A percentile compares a stretch with the other conserved stretches of the same genome.
Conservation (phyloP, 768 basidiomycete genomes). For the Gautieria morchelliformis region DNA sequence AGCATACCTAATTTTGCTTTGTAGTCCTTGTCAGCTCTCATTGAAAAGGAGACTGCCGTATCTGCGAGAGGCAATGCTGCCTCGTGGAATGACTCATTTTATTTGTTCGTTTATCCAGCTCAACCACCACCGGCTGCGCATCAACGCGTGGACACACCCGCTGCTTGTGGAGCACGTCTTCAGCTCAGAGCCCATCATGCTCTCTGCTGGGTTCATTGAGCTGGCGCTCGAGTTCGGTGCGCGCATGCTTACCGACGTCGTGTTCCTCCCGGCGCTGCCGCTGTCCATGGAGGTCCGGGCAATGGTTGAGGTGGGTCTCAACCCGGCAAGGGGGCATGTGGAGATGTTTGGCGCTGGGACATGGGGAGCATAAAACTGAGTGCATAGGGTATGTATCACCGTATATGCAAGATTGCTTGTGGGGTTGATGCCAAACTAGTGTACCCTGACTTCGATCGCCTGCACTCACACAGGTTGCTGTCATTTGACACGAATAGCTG, state of each 20-base stretch:
- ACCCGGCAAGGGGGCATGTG: conserved; percentile 3
- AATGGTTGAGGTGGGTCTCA: conserved; percentile 4
- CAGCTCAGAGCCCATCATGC: conserved; percentile 12
- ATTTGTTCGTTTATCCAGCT: too few species aligned
- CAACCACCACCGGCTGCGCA: conserved; percentile 12
- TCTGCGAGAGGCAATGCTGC: too few species aligned
- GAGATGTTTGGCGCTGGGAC: conserved; percentile 1
- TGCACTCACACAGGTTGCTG: conserved; percentile 14
- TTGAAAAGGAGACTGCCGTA: too few species aligned
- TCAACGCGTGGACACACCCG: conserved; percentile 9
- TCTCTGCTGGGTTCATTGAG: conserved; percentile 13
- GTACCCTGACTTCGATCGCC: conserved; percentile 15
- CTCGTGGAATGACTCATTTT: too few species aligned
- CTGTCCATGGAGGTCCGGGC: conserved; percentile 16
- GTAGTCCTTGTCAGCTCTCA: too few species aligned
- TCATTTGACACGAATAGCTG: conserved; percentile 19
- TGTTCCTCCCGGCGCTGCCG: conserved; percentile 18
- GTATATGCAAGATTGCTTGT: not conserved
- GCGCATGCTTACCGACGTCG: conserved; percentile 16
- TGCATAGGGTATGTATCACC: not conserved
- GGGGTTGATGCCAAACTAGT: conserved; percentile 14
- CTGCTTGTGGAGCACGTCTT: conserved; percentile 7
- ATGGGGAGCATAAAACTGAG: conserved; percentile 1
- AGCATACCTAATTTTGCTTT: too few species aligned
- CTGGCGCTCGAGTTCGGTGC: conserved; percentile 29